Percentiles rank a stretch among this genome's conserved stretches.
Conservation (phyloP, 139 green algal genomes). For the Chlamydomonas sp. region DNA sequence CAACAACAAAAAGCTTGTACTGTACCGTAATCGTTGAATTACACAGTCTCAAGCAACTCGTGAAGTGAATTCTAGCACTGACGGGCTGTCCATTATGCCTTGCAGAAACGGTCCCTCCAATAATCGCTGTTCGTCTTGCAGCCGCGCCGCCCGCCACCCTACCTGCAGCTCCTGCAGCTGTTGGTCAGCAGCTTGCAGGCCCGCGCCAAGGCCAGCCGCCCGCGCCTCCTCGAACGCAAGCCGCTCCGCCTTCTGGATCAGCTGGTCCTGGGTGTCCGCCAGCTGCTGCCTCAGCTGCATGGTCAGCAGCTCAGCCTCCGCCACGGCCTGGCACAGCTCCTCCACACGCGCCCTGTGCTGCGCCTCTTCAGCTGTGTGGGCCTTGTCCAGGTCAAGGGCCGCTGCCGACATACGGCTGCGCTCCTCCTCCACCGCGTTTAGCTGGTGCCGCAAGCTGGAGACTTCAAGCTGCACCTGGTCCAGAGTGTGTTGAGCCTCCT, state of each 20-base stretch:
- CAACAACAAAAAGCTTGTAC: too few species aligned
- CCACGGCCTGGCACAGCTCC: background rate
- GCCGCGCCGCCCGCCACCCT: background rate
- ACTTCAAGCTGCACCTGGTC: too few species aligned
- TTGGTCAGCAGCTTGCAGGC: background rate
- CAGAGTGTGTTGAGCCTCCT: too few species aligned
- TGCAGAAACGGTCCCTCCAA: background rate
- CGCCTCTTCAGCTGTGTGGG: too few species aligned
- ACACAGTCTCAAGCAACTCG: too few species aligned
- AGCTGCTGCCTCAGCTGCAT: background rate
- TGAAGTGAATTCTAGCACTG: too few species aligned
- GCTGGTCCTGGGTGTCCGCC: background rate
- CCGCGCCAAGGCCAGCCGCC: background rate
- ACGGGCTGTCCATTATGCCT: too few species aligned
- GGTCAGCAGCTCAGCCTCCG: background rate
- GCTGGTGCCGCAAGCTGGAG: too few species aligned
- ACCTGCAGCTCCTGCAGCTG: background rate
- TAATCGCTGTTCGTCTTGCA: background rate
- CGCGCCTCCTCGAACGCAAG: slow-evolving; percentile 4
- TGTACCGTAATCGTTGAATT: too few species aligned
- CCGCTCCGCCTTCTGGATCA: background rate
- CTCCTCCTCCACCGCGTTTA: too few species aligned
- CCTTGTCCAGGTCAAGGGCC: too few species aligned
- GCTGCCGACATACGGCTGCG: too few species aligned
- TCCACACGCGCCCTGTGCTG: background rate